These are phyloP conservation scores for Xylaria sp. DNA, from an alignment of 2,329 filamentous ascomycete species.

Conservation along the genomic window DNA sequence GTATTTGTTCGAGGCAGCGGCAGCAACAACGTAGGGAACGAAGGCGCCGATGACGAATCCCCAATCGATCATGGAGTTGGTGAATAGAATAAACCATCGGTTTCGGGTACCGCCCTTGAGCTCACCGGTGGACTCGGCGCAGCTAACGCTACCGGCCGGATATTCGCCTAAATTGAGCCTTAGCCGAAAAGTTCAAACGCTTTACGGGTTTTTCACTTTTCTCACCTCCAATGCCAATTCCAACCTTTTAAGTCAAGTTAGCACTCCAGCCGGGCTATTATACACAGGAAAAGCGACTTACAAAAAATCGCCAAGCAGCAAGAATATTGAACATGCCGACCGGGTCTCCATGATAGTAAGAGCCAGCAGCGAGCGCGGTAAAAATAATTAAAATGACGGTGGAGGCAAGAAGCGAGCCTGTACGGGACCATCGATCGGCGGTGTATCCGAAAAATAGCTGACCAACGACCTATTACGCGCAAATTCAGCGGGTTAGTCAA, in stretches of 20 bases:
- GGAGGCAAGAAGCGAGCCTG: constrained; percentile 81
- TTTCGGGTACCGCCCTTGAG: constrained; percentile 84
- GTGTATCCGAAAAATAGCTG: constrained; percentile 84
- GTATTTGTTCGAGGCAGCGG: constrained; percentile 68
- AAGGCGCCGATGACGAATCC: constrained; percentile 86
- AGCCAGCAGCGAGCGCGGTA: constrained; percentile 79
- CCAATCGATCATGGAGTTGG: constrained; percentile 85
- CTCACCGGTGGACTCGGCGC: constrained; percentile 85
- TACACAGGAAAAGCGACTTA: constrained; percentile 51
- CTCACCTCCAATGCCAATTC: constrained; percentile 79
- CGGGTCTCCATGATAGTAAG: constrained; percentile 76
- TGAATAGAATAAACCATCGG: constrained; percentile 90
- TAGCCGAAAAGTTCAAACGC: constrained; percentile 22
- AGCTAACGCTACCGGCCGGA: constrained; percentile 83
- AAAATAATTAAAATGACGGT: constrained; percentile 88
- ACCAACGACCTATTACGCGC: constrained; percentile 67
- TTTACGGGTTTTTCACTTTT: neutral
- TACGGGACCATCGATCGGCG: constrained; percentile 85
- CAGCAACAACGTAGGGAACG: constrained; percentile 71
- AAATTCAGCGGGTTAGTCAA: constrained; percentile 13
- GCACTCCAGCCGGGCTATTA: constrained; percentile 4
- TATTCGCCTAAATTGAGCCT: constrained; percentile 67
- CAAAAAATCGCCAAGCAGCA: constrained; percentile 85
- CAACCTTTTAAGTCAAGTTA: constrained; percentile 52
- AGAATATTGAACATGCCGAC: constrained; percentile 80